phyloP scores from a whole-genome alignment of 805 yeast species.

The Yueomyces sinensis region DNA sequence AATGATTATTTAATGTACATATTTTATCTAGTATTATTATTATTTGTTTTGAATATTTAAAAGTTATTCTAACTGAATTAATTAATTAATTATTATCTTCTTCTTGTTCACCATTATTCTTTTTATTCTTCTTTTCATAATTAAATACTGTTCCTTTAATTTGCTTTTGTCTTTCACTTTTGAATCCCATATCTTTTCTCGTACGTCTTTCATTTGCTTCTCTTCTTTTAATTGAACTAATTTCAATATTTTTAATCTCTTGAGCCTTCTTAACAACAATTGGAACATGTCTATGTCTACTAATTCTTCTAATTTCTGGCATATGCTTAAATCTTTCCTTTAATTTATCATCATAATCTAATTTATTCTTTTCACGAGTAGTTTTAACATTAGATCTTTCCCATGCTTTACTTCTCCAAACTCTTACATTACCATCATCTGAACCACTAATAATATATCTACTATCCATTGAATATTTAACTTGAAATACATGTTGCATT shows the following conservation, averaged over 20 bases:
- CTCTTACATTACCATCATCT: constrained; percentile 88
- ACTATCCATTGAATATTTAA: constrained; percentile 78
- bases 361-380: constrained; percentile 62
- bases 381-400: constrained; percentile 76
- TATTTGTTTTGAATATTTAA: no score
- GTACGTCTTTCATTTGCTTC: constrained; percentile 76
- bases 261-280: constrained; percentile 74
- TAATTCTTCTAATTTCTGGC: constrained; percentile 90
- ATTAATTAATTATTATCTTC: background rate
- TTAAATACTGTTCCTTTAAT: constrained; percentile 69
- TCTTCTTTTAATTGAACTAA: constrained; percentile 60
- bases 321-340: constrained; percentile 86
- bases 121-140: constrained; percentile 22
- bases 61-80: no score
- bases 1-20: no score
- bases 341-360: constrained; percentile 84
- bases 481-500: constrained; percentile 89
- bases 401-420: constrained; percentile 85
- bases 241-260: constrained; percentile 70
- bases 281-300: constrained; percentile 90
- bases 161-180: constrained; percentile 74
- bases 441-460: constrained; percentile 81
- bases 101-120: constrained; percentile 1
- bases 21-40: no score
- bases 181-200: constrained; percentile 46